Percentiles rank a stretch among this genome's conserved stretches.
Evolutionary conservation across 2,329 filamentous ascomycete species (phyloP).

Genomic region (Botrytis hyacinthi): DNA sequence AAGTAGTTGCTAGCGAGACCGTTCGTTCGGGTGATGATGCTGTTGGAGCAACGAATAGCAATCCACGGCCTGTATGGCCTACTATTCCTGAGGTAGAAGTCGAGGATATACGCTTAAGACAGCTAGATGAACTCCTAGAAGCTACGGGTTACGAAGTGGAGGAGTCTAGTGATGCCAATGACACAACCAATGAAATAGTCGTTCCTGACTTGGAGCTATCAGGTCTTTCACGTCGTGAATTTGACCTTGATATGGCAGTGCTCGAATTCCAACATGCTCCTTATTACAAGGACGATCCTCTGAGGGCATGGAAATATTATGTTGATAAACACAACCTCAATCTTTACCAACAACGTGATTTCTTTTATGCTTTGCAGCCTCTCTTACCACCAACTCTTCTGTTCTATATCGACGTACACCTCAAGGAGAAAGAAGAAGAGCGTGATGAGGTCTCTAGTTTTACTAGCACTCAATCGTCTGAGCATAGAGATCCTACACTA

Average conservation of each 20-base stretch:
- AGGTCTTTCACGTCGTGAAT: neutral
- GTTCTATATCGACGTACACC: conserved; percentile 10
- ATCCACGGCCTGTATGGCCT: conserved; percentile 23
- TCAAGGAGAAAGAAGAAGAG: conserved; percentile 11
- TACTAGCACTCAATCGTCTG: conserved; percentile 1
- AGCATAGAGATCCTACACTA: conserved; percentile 56
- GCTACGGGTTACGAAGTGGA: conserved; percentile 33
- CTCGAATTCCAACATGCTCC: neutral
- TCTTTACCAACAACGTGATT: neutral
- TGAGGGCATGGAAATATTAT: conserved; percentile 11
- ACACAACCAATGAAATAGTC: neutral
- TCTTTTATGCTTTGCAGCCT: neutral
- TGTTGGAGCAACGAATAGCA: neutral
- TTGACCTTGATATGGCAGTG: conserved; percentile 9
- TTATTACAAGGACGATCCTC: neutral
- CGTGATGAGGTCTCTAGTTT: neutral
- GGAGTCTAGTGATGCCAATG: conserved; percentile 33
- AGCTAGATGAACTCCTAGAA: conserved; percentile 34
- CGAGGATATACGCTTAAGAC: conserved; percentile 34
- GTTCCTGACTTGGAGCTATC: conserved; percentile 2
- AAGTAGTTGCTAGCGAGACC: neutral
- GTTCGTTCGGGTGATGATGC: neutral
- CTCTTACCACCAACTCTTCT: neutral
- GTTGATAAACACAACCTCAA: neutral
- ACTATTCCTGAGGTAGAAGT: conserved; percentile 32